phyloP scores from a whole-genome alignment of 2,329 filamentous ascomycete species.

The Pseudocercospora pini-densiflorae region DNA sequence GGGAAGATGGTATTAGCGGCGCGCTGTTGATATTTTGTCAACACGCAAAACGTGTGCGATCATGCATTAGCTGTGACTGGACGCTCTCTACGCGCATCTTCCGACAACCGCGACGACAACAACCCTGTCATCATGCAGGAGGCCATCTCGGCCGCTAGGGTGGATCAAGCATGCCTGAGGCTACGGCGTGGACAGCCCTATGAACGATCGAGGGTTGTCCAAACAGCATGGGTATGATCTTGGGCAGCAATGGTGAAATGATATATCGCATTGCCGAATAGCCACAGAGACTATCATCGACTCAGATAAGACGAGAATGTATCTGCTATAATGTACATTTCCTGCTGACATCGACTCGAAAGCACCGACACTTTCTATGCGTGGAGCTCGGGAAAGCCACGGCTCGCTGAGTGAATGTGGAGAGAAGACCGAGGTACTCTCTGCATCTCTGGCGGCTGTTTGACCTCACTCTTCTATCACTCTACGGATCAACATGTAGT shows the following conservation, averaged over 20 bases:
- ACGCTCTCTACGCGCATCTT: not conserved
- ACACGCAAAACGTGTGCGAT: not conserved
- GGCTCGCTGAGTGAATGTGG: not conserved
- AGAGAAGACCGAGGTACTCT: not conserved
- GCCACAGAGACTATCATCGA: too few species aligned
- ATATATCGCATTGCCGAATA: too few species aligned
- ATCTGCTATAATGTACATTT: not conserved
- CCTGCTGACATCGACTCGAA: not conserved
- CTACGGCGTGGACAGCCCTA: not conserved
- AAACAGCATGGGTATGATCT: not conserved
- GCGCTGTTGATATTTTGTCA: slow-evolving; percentile 1
- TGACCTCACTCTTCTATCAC: not conserved
- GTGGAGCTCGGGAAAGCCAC: slow-evolving; percentile 3
- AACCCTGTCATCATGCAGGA: slow-evolving; percentile 4
- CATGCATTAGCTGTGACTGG: not conserved
- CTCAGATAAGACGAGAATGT: too few species aligned
- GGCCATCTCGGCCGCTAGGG: not conserved
- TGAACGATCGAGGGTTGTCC: too few species aligned
- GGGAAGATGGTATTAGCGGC: not conserved
- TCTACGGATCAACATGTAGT: slow-evolving; percentile 14
- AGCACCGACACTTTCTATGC: not conserved
- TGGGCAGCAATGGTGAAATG: not conserved
- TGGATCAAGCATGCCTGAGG: not conserved
- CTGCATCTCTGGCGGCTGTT: not conserved
- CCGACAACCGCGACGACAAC: not conserved